A percentile compares a stretch with the other conserved stretches of the same genome.
Evolutionary conservation across 345 rosid genomes (phyloP).

Genomic region (Aquilaria yunnanensis): DNA sequence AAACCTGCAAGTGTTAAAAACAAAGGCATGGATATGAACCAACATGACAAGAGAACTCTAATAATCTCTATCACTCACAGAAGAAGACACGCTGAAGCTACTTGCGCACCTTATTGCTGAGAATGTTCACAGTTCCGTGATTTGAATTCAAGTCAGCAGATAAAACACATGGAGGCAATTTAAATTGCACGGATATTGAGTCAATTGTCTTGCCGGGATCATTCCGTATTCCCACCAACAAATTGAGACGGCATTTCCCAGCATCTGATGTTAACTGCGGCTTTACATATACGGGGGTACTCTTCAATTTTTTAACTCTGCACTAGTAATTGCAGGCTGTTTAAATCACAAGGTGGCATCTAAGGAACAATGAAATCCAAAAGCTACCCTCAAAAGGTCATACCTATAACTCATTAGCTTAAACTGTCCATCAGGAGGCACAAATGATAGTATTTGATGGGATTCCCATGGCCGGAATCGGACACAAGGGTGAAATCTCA

Average conservation of each 20-base stretch:
- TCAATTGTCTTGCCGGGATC: conserved; percentile 85
- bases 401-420: conserved; percentile 99
- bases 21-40: neutral
- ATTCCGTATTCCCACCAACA: conserved; percentile 73
- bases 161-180: conserved; percentile 64
- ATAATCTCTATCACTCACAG: neutral
- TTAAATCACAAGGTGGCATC: neutral
- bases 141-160: conserved; percentile 88
- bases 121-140: conserved; percentile 72
- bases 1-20: conserved; percentile 40
- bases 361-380: neutral
- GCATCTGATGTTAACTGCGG: conserved; percentile 82
- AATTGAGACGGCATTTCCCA: conserved; percentile 63
- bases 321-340: neutral
- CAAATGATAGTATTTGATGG: conserved; percentile 84
- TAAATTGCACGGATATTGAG: conserved; percentile 69
- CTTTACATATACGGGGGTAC: conserved; percentile 73
- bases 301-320: conserved; percentile 88
- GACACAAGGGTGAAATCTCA: conserved; percentile 87
- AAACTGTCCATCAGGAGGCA: conserved; percentile 96
- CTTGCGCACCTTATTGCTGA: conserved; percentile 63
- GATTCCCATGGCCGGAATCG: conserved; percentile 98
- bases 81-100: neutral
- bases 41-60: neutral
- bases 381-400: conserved; percentile 2